Evolutionary conservation across 352 stramenopile species (phyloP), one percentile per base, ranked within the genome.

Genomic region (Pythium phragmiticola): DNA sequence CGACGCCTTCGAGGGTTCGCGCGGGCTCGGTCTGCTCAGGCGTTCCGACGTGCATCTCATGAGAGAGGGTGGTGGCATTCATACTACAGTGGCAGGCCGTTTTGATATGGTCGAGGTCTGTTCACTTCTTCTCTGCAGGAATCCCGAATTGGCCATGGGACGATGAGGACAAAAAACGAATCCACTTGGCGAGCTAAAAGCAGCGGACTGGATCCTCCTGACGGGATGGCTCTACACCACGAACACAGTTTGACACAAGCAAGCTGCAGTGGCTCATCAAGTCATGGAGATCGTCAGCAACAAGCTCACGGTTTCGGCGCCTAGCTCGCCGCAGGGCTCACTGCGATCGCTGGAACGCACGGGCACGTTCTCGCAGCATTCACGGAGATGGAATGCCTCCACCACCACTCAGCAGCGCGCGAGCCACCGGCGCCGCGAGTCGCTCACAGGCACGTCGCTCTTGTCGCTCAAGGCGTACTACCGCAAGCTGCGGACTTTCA

Each of bases 401-500:
- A 56, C 50, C 4, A 62, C 39, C n/a, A 45, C 30, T 14, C 62
- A 57, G 45, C 63, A 36, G 7, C 57, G 65, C 11, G 45, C 42
- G 0, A 64, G 57, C 57, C 43, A 66, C 37, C 43, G 54, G 6
- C 58, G 58, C 5, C 59, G 65, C 21, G 68, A 72, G 47, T 64
- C 65, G 7, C 4, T 56, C 14, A 45, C 53, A 17, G 54, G 49
- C n/a, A 78, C 61, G 23, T 87, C 77, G 37, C 71, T 89, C 55
- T 57, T 87, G 30, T 91, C 82, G 16, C 65, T 91, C 4, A 89
- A 88, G 60, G 68, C 74, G 4, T 80, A 89, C 52, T 91, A 87
- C 50, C 73, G 77, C 21, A 89, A 91, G 16, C 61, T 91, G 19
- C 76, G 77, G 5, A 87, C 80, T 11, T 88, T 91, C 47, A 88